Conservation (phyloP, 1,139 yeast genomes). For the Hemisphaericaspora xylanilytica region DNA sequence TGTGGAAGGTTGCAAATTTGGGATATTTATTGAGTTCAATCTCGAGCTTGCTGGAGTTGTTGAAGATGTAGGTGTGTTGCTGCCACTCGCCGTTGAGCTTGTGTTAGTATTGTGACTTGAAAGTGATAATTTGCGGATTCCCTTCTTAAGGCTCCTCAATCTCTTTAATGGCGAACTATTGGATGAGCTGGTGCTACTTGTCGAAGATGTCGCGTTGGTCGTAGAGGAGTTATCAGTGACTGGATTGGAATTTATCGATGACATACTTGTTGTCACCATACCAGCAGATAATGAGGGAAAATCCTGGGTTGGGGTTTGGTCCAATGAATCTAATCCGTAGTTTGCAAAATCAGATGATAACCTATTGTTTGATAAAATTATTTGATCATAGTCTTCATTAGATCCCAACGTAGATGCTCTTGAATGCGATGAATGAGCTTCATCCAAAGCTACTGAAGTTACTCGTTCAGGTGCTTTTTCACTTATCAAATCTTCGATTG, state of each 20-base stretch:
- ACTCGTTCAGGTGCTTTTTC: conserved; percentile 1
- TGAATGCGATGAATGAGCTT: conserved; percentile 2
- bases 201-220: conserved; percentile 5
- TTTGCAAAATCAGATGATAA: conserved; percentile 20
- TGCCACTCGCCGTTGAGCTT: conserved; percentile 8
- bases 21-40: background rate
- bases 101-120: conserved; percentile 8
- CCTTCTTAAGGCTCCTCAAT: conserved; percentile 39
- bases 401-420: conserved; percentile 3
- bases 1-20: conserved; percentile 1
- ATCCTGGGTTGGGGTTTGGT: conserved; percentile 15
- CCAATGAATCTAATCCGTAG: conserved; percentile 30
- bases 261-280: conserved; percentile 6
- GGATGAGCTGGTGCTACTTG: conserved; percentile 4
- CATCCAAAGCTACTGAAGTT: conserved; percentile 7
- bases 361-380: conserved; percentile 15
- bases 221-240: background rate
- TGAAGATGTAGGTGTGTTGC: conserved; percentile 5
- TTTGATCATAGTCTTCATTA: conserved; percentile 11
- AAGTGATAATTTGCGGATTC: conserved; percentile 34
- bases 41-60: conserved; percentile 3
- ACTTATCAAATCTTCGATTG: conserved; percentile 12
- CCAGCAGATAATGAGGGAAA: conserved; percentile 19
- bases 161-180: conserved; percentile 18
- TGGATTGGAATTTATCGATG: conserved; percentile 14